A percentile compares a stretch with the other conserved stretches of the same genome.
phyloP scores from a whole-genome alignment of 1,284 basidiomycete species.

The Peniophora sp. region DNA sequence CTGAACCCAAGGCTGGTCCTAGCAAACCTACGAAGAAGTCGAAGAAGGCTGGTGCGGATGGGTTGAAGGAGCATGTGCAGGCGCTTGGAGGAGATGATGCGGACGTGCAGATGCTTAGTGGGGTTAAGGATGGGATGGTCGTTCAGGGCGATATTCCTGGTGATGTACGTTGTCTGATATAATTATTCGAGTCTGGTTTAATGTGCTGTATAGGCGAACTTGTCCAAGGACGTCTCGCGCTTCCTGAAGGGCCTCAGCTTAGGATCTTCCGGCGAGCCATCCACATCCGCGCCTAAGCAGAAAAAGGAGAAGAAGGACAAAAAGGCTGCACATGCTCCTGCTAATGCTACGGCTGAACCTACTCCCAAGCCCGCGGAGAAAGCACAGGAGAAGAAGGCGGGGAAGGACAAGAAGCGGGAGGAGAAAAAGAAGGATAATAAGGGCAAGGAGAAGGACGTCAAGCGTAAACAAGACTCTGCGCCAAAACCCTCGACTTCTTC shows the following conservation, averaged over 20 bases:
- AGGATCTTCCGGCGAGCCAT: slow-evolving; percentile 14
- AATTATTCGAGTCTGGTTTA: background rate
- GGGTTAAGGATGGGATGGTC: slow-evolving; percentile 28
- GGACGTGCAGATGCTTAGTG: slow-evolving; percentile 39
- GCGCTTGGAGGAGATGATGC: slow-evolving; percentile 45
- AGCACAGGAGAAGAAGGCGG: slow-evolving; percentile 1
- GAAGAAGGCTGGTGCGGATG: background rate
- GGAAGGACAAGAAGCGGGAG: slow-evolving; percentile 9
- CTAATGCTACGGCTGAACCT: background rate
- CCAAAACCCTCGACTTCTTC: background rate
- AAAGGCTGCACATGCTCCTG: slow-evolving; percentile 6
- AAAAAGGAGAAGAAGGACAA: slow-evolving; percentile 20
- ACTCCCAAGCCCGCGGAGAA: background rate
- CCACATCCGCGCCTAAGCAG: too few relatives aligned
- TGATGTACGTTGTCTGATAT: slow-evolving; percentile 13
- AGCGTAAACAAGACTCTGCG: background rate
- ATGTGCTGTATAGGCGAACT: slow-evolving; percentile 24
- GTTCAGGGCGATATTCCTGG: slow-evolving; percentile 16
- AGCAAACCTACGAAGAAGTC: too few relatives aligned
- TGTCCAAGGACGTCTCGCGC: slow-evolving; percentile 48
- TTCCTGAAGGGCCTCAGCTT: slow-evolving; percentile 49
- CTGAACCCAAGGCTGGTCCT: too few relatives aligned
- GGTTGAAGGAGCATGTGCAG: slow-evolving; percentile 20
- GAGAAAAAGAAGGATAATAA: background rate
- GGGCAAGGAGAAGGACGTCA: slow-evolving; percentile 4